Percentiles rank a stretch among this genome's conserved stretches.
phyloP scores from a whole-genome alignment of 2,329 filamentous ascomycete genomes.

The Colletotrichum cordylinicola region DNA sequence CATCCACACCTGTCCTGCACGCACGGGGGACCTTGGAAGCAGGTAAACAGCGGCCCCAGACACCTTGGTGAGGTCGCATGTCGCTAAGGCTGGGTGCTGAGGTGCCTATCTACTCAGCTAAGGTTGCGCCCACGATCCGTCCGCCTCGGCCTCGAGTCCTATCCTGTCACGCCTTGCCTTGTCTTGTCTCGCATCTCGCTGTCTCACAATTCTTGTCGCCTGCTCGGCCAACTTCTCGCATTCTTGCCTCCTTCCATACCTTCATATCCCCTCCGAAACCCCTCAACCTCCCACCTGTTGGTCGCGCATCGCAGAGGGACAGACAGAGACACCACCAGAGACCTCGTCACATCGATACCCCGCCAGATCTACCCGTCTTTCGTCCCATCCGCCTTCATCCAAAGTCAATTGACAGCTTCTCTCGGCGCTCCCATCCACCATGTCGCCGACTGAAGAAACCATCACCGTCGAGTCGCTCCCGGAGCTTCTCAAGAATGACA shows the following conservation, averaged over 20 bases:
- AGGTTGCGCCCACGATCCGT: slow-evolving; percentile 3
- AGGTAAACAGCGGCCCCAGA: background rate
- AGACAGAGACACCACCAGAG: background rate
- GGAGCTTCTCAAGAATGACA: slow-evolving; percentile 72
- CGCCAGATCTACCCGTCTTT: background rate
- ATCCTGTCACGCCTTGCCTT: background rate
- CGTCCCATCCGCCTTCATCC: slow-evolving; percentile 9
- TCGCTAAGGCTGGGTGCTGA: background rate
- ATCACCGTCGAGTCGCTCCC: slow-evolving; percentile 71
- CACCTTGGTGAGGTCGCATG: background rate
- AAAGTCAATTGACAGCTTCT: slow-evolving; percentile 17
- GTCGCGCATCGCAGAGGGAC: background rate
- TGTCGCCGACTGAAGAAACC: slow-evolving; percentile 26
- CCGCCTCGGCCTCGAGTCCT: background rate
- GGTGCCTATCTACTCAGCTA: background rate
- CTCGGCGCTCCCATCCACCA: slow-evolving; percentile 20
- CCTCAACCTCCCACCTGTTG: background rate
- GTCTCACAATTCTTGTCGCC: background rate
- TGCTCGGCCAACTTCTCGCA: background rate
- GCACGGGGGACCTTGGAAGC: slow-evolving; percentile 8
- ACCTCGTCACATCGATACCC: background rate
- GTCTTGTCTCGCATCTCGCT: background rate
- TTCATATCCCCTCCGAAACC: background rate
- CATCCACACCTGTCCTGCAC: slow-evolving; percentile 4
- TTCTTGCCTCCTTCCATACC: background rate